Conservation (phyloP, 345 rosid genomes). For the Eucalyptus erythrocorys region DNA sequence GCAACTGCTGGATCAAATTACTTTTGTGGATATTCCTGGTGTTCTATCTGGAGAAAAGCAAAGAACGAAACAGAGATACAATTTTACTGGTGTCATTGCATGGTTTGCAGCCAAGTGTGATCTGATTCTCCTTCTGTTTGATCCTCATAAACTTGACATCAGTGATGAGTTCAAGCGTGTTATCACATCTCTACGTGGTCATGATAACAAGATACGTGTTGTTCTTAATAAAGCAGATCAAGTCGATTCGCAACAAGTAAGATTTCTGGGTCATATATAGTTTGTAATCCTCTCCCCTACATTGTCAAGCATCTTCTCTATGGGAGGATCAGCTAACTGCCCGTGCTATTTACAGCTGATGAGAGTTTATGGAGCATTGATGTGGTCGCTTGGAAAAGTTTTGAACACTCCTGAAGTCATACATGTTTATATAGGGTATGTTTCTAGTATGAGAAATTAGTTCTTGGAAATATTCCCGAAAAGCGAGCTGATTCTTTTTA, state of each 20-base stretch:
- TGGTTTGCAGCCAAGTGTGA: slow-evolving; percentile 97
- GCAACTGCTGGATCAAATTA: slow-evolving; percentile 81
- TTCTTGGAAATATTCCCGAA: neutral
- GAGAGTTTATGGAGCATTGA: slow-evolving; percentile 95
- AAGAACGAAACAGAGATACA: slow-evolving; percentile 63
- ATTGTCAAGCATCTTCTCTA: neutral
- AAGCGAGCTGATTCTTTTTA: neutral
- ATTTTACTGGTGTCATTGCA: slow-evolving; percentile 81
- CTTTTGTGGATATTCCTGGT: slow-evolving; percentile 94
- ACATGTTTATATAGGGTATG: slow-evolving; percentile 87
- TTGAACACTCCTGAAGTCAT: slow-evolving; percentile 79
- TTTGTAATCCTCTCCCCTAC: neutral
- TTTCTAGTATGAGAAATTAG: neutral
- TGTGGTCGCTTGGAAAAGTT: slow-evolving; percentile 98
- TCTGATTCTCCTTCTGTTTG: slow-evolving; percentile 85
- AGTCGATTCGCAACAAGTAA: slow-evolving; percentile 83
- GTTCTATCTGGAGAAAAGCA: slow-evolving; percentile 93
- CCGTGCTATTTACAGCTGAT: slow-evolving; percentile 36
- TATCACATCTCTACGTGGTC: slow-evolving; percentile 70
- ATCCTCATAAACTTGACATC: slow-evolving; percentile 90
- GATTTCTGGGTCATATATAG: neutral
- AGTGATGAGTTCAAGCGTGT: slow-evolving; percentile 92
- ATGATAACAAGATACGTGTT: slow-evolving; percentile 87
- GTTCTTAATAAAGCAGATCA: slow-evolving; percentile 93
- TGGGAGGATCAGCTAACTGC: neutral